Evolutionary conservation across 495 filamentous ascomycete genomes (phyloP).

Genomic region (Daldinia grandis): DNA sequence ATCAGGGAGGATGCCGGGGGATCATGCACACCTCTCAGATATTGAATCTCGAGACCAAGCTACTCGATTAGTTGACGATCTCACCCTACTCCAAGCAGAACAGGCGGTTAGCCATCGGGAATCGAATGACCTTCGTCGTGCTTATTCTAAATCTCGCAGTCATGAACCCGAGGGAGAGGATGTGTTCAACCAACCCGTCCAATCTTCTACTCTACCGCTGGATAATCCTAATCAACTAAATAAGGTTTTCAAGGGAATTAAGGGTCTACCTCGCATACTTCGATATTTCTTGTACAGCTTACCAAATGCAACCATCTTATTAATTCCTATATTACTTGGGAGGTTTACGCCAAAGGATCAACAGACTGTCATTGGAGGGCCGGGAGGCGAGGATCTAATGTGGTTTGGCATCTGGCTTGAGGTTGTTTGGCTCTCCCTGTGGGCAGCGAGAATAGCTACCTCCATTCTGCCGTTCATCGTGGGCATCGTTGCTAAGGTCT

Average conservation of each 20-base stretch:
- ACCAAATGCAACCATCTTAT: conserved; percentile 74
- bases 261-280: conserved; percentile 77
- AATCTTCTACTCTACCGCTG: conserved; percentile 55
- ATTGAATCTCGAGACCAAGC: conserved; percentile 65
- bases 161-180: conserved; percentile 69
- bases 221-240: conserved; percentile 62
- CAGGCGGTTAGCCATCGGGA: conserved; percentile 69
- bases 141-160: conserved; percentile 48
- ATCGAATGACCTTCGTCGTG: conserved; percentile 47
- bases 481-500: conserved; percentile 72
- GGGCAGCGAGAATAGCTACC: conserved; percentile 80
- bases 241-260: conserved; percentile 59
- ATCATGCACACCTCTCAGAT: conserved; percentile 27
- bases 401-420: conserved; percentile 98
- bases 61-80: conserved; percentile 80
- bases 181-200: conserved; percentile 74
- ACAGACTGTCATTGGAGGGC: conserved; percentile 61
- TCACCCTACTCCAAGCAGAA: conserved; percentile 84
- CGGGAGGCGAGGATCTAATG: conserved; percentile 78
- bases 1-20: conserved; percentile 7
- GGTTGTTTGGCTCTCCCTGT: conserved; percentile 90
- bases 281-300: conserved; percentile 90
- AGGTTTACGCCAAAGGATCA: conserved; percentile 62
- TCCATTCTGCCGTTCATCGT: conserved; percentile 76
- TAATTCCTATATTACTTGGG: conserved; percentile 85